Base-by-base conservation (phyloP, 2,329 filamentous ascomycete species). In the Ophiostoma sp. region DNA sequence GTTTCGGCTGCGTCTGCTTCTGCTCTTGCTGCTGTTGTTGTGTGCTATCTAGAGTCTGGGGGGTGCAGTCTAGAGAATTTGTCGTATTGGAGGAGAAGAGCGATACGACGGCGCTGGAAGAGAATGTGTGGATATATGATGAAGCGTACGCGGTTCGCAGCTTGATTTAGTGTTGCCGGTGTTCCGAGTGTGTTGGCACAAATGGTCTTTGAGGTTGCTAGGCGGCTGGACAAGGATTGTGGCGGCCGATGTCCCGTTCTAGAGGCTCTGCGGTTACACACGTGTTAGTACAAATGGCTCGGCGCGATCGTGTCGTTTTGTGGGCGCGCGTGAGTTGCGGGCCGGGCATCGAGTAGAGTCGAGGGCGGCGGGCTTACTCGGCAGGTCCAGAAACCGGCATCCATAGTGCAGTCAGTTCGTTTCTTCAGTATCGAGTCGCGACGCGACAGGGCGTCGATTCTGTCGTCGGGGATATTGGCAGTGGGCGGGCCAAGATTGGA, bases 361-460 rank as follows among this genome's bases (percentile, higher is more conserved):
- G 41, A 49, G 41, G 12, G 6, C 11, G 58, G 7, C 14, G 1
- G 11, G 47, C 69, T 42, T 65, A 70, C 69, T 64, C 69, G 66
- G 67, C 42, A 49, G 41, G 44, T 68, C 67, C 66, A 68, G 64
- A 65, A 60, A 14, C 58, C 45, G 38, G 69, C 60, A 67, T 64
- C 69, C 69, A 70, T 70, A 68, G 41, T 68, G 69, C 66, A 41
- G 36, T 52, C 66, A 60, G 64, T 66, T 47, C 52, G 44, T 47
- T 40, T 44, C 16, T 63, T 63, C 4, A 40, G 40, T 11, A 40
- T 42, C 60, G 8, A 27, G 60, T 65, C 62, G 67, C 65, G 69
- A 70, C 60, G 64, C 67, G 64, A 60, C 66, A 41, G 64, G 60
- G 38, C 64, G 67, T 55, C 62, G 41, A 16, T 47, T 2, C 12